Conservation (phyloP, 2,329 filamentous ascomycete genomes). For the Penicillium sp. region DNA sequence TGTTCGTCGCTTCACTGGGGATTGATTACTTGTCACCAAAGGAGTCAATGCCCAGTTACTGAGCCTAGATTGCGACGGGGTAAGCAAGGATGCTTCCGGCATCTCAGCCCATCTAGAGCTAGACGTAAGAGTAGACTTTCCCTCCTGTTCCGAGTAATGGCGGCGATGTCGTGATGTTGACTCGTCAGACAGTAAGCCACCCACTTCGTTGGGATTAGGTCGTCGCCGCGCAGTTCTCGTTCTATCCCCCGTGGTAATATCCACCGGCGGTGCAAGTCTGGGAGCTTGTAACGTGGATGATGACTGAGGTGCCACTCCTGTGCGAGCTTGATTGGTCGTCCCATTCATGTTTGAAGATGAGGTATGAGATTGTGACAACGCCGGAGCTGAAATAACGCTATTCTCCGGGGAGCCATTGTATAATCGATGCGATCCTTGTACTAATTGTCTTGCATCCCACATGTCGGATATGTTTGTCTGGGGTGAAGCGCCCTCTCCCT, state of each 20-base stretch:
- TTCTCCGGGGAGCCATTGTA: constrained; percentile 23
- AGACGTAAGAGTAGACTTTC: constrained; percentile 18
- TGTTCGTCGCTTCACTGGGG: constrained; percentile 24
- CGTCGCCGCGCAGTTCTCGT: constrained; percentile 30
- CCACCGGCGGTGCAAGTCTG: constrained; percentile 41
- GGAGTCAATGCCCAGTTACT: constrained; percentile 19
- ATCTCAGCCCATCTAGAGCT: constrained; percentile 17
- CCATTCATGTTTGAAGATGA: not conserved
- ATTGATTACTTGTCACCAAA: not conserved
- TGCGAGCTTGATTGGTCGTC: not conserved
- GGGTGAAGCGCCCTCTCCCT: constrained; percentile 54
- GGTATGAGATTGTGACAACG: constrained; percentile 16
- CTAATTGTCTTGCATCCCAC: constrained; percentile 5
- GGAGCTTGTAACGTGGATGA: constrained; percentile 20
- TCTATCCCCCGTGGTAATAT: constrained; percentile 34
- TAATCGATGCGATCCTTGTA: constrained; percentile 13
- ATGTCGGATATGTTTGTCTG: constrained; percentile 40
- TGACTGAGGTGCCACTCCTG: constrained; percentile 5
- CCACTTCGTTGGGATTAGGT: constrained; percentile 33
- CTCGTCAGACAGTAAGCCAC: constrained; percentile 17
- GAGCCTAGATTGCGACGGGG: constrained; percentile 18
- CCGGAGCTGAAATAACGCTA: constrained; percentile 21
- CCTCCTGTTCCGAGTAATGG: constrained; percentile 31
- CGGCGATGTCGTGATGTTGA: constrained; percentile 27
- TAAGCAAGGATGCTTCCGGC: constrained; percentile 30